phyloP scores from a whole-genome alignment of 768 basidiomycete genomes.

The Tephrocybe sp. region DNA sequence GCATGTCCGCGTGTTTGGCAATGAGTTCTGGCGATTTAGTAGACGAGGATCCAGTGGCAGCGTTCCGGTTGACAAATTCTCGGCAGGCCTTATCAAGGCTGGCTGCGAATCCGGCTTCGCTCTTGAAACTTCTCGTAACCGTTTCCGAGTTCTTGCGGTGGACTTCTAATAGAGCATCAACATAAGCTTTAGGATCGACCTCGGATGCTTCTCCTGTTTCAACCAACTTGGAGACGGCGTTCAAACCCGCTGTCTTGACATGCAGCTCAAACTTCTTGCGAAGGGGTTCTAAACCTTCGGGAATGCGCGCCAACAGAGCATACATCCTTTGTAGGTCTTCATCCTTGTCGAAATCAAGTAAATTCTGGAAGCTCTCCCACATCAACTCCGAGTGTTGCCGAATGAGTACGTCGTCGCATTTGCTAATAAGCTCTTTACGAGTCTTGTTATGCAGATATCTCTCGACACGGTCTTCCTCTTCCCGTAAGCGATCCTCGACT shows the following conservation, averaged over 20 bases:
- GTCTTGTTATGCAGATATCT: constrained; percentile 92
- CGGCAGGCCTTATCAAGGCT: constrained; percentile 96
- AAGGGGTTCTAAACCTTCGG: constrained; percentile 89
- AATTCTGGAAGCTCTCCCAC: constrained; percentile 93
- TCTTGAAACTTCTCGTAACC: constrained; percentile 88
- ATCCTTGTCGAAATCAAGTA: constrained; percentile 94
- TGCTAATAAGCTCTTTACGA: constrained; percentile 77
- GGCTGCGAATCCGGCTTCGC: constrained; percentile 94
- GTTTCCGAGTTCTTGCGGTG: constrained; percentile 94
- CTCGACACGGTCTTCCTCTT: constrained; percentile 96
- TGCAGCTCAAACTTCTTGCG: constrained; percentile 94
- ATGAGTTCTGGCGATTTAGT: constrained; percentile 94
- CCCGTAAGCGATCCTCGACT: constrained; percentile 88
- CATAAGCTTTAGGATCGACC: constrained; percentile 93
- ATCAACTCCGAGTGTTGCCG: constrained; percentile 85
- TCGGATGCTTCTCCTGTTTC: constrained; percentile 66
- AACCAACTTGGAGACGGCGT: constrained; percentile 77
- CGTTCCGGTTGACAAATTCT: constrained; percentile 95
- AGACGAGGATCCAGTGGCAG: constrained; percentile 82
- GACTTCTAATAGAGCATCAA: constrained; percentile 90
- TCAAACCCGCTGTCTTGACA: constrained; percentile 88
- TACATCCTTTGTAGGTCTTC: constrained; percentile 98
- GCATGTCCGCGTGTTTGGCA: constrained; percentile 90
- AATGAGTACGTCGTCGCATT: constrained; percentile 94
- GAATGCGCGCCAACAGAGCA: constrained; percentile 87